These are phyloP conservation scores for Fusarium lateritium DNA, from an alignment of 2,329 filamentous ascomycete species.

Conservation along the genomic window DNA sequence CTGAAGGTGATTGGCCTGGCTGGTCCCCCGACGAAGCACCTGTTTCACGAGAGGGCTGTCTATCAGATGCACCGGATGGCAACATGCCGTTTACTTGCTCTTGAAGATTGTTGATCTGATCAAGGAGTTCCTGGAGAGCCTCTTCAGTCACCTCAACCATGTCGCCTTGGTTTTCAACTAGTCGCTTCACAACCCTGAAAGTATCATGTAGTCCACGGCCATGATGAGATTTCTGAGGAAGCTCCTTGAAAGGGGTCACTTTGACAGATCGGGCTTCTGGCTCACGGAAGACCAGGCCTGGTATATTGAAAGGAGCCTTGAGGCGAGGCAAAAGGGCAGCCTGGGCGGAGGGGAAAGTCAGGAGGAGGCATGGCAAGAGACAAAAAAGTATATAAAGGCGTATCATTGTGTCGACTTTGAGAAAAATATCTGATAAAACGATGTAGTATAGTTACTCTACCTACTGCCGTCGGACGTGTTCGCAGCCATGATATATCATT, in stretches of 20 bases:
- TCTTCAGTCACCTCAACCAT: constrained; percentile 47
- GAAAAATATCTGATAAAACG: constrained; percentile 6
- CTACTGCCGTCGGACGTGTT: constrained; percentile 3
- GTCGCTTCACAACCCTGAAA: constrained; percentile 36
- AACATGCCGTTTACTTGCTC: constrained; percentile 50
- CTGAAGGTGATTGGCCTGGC: constrained; percentile 22
- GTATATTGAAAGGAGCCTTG: constrained; percentile 17
- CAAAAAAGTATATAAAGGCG: constrained; percentile 41
- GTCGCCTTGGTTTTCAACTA: constrained; percentile 47
- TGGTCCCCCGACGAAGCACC: constrained; percentile 28
- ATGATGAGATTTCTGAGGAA: constrained; percentile 17
- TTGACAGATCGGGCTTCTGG: constrained; percentile 22
- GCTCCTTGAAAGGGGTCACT: constrained; percentile 27
- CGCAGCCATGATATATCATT: constrained; percentile 40
- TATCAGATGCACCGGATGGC: constrained; percentile 27
- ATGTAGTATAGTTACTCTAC: constrained; percentile 7
- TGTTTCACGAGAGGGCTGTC: constrained; percentile 14
- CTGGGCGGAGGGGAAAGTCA: constrained; percentile 17
- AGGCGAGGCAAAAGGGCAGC: constrained; percentile 30
- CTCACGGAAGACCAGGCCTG: constrained; percentile 20
- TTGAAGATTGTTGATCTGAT: constrained; percentile 49
- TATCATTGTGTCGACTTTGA: constrained; percentile 42
- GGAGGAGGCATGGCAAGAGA: constrained; percentile 30
- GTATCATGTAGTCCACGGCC: constrained; percentile 29
- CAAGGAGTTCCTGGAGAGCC: constrained; percentile 48